These are phyloP conservation scores for Xylaria cubensis DNA, from an alignment of 495 filamentous ascomycete species.

Conservation along the genomic window DNA sequence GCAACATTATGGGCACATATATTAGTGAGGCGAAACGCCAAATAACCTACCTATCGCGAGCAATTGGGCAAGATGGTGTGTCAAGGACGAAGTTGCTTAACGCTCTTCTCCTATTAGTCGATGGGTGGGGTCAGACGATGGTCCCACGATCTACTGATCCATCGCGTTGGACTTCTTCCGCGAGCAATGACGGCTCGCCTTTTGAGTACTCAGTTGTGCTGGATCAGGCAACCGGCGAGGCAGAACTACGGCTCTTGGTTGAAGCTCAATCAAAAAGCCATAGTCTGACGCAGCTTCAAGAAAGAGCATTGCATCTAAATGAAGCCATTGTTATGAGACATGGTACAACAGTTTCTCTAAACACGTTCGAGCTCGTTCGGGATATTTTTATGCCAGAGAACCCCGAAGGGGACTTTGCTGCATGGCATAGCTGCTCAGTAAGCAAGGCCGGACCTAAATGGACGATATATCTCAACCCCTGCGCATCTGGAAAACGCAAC, in stretches of 20 bases:
- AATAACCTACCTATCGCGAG: constrained; percentile 4
- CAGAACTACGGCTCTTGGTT: constrained; percentile 13
- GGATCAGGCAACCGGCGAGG: constrained; percentile 14
- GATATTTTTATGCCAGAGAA: constrained; percentile 25
- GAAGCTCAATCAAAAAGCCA: neutral
- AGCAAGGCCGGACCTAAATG: constrained; percentile 25
- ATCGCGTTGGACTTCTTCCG: neutral
- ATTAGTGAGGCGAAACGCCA: constrained; percentile 7
- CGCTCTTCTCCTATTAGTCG: neutral
- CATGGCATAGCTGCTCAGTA: constrained; percentile 27
- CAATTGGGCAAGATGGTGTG: constrained; percentile 14
- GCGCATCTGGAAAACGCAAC: neutral
- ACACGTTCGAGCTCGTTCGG: constrained; percentile 19
- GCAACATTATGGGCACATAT: neutral
- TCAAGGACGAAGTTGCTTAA: constrained; percentile 2
- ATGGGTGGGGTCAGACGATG: neutral
- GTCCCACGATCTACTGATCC: neutral
- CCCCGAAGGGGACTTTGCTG: constrained; percentile 7
- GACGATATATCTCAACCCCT: constrained; percentile 32
- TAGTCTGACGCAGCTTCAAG: neutral
- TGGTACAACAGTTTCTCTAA: constrained; percentile 20
- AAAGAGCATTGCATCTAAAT: neutral
- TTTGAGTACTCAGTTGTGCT: constrained; percentile 15
- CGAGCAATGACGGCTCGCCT: constrained; percentile 7
- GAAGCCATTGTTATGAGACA: constrained; percentile 3